phyloP scores from a whole-genome alignment of 768 basidiomycete genomes.

The Leucocoprinus leucothites region DNA sequence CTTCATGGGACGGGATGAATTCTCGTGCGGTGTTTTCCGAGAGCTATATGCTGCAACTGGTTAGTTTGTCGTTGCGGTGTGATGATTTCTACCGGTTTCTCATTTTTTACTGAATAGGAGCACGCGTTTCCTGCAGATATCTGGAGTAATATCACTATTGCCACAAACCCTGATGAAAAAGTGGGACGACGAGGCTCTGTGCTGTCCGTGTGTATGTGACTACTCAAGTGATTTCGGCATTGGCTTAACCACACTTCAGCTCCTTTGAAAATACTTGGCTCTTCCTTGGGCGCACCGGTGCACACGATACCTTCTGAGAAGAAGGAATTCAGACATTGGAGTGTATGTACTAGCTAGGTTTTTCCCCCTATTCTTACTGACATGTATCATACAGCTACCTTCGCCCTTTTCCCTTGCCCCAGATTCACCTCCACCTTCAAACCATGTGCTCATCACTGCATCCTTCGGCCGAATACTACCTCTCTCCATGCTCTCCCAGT shows the following conservation, averaged over 20 bases:
- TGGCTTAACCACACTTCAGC: conserved; percentile 40
- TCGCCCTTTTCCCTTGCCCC: conserved; percentile 30
- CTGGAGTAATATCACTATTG: conserved; percentile 66
- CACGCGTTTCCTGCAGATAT: conserved; percentile 51
- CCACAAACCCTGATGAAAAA: conserved; percentile 67
- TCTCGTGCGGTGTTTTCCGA: conserved; percentile 73
- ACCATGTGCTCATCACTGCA: conserved; percentile 76
- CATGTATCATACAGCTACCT: conserved; percentile 27
- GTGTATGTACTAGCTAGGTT: conserved; percentile 35
- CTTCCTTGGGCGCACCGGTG: conserved; percentile 50
- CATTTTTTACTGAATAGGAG: conserved; percentile 12
- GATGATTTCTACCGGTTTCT: background rate
- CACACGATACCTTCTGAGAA: conserved; percentile 59
- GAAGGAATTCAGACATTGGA: conserved; percentile 62
- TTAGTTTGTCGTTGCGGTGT: conserved; percentile 23
- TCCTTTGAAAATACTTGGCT: conserved; percentile 61
- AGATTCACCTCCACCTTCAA: conserved; percentile 24
- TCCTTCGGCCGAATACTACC: conserved; percentile 90
- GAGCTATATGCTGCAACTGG: conserved; percentile 63
- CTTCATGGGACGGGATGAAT: conserved; percentile 87
- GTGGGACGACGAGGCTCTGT: conserved; percentile 59
- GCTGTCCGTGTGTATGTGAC: conserved; percentile 51
- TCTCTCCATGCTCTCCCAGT: conserved; percentile 53
- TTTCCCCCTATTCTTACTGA: background rate
- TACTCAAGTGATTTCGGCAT: background rate